Percentiles rank a stretch among this genome's conserved stretches.
Evolutionary conservation across 1,284 basidiomycete genomes (phyloP).

Genomic region (Ceratobasidium theobromae): DNA sequence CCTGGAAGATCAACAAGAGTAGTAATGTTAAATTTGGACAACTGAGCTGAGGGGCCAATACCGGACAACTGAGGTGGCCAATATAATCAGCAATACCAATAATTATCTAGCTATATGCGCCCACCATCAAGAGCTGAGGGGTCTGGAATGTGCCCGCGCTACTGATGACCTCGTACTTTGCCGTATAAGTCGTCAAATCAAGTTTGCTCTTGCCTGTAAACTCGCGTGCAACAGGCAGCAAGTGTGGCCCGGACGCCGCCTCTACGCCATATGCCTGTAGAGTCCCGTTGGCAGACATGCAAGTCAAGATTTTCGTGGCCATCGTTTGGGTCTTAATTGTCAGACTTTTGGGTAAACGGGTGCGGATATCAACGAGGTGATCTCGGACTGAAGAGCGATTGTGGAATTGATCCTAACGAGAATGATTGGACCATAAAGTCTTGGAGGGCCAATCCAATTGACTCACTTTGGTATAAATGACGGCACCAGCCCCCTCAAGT

Average conservation of each 20-base stretch:
- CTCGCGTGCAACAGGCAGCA: conserved; percentile 18
- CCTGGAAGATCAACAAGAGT: conserved; percentile 24
- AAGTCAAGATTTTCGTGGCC: conserved; percentile 28
- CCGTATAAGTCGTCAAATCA: conserved; percentile 5
- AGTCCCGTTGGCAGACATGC: conserved; percentile 1
- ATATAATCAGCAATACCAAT: neutral
- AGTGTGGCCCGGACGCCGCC: neutral
- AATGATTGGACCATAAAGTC: neutral
- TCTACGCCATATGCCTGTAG: conserved; percentile 21
- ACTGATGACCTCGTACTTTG: conserved; percentile 19
- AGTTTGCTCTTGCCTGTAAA: conserved; percentile 14
- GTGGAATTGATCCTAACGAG: neutral
- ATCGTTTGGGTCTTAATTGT: conserved; percentile 16
- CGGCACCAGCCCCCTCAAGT: conserved; percentile 2
- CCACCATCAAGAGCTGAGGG: conserved; percentile 30
- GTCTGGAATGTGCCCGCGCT: neutral
- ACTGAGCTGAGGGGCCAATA: conserved; percentile 19
- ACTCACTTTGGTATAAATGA: conserved; percentile 16
- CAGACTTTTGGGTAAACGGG: neutral
- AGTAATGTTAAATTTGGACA: conserved; percentile 2
- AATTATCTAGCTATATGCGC: neutral
- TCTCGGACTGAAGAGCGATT: conserved; percentile 7
- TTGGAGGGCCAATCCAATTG: conserved; percentile 3
- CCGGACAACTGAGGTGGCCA: conserved; percentile 6
- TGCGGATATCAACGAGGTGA: conserved; percentile 16